phyloP scores from a whole-genome alignment of 805 yeast genomes.

The Candida multigemmis region DNA sequence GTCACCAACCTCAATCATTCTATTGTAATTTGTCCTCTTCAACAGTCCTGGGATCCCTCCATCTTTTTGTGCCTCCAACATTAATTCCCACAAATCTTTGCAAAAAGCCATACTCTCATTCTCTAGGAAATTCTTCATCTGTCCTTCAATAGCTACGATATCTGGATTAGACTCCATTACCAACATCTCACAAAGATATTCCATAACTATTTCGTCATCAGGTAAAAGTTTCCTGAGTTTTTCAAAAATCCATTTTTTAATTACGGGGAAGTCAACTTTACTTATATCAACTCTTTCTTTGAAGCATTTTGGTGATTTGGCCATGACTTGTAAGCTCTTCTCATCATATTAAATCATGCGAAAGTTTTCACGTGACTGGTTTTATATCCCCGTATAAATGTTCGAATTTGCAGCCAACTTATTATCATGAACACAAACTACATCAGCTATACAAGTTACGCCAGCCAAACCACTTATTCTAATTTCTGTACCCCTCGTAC shows the following conservation, averaged over 20 bases:
- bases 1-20: constrained; percentile 9
- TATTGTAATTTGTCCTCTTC: constrained; percentile 15
- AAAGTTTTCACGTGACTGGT: too few species aligned
- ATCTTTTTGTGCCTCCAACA: constrained; percentile 35
- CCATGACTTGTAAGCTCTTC: too few species aligned
- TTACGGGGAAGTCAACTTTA: constrained; percentile 29
- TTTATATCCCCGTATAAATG: too few species aligned
- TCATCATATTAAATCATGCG: too few species aligned
- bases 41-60: constrained; percentile 43
- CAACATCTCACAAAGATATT: constrained; percentile 36
- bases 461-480: too few species aligned
- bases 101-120: constrained; percentile 31
- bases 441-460: too few species aligned
- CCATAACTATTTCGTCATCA: constrained; percentile 43
- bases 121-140: constrained; percentile 37
- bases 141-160: constrained; percentile 31
- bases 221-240: constrained; percentile 28
- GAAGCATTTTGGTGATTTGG: constrained; percentile 32
- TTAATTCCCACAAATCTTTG: constrained; percentile 33
- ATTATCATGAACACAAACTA: too few species aligned
- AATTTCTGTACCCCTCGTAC: too few species aligned
- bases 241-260: constrained; percentile 30
- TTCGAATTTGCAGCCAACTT: too few species aligned
- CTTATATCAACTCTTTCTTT: constrained; percentile 21
- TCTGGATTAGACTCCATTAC: constrained; percentile 22